Base-by-base conservation (phyloP, 2,329 filamentous ascomycete genomes). In the Ilyonectria sp. region DNA sequence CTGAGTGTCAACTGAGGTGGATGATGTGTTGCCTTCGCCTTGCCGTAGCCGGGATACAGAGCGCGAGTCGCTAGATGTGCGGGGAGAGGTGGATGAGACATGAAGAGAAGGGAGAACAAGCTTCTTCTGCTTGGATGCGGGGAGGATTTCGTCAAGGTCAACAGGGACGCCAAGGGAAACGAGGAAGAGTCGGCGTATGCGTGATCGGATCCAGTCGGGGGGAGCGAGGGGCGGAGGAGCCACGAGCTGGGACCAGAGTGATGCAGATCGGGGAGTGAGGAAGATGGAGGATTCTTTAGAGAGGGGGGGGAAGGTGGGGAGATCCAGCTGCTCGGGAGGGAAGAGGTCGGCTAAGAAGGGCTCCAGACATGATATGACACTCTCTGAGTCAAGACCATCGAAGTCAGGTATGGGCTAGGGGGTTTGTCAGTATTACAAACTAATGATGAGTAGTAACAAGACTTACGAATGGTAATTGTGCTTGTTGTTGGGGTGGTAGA, bases 81-180 rank as follows among this genome's bases (percentile, higher is more conserved):
- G 84, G 37, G 84, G 86, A 29, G 84, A 92, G 59, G 79, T 86
- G 68, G 81, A 86, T 56, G 82, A 86, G 37, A 95, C 90, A 35
- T 94, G 97, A 19, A 96, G 91, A 6, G 95, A 97, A 0, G 96
- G 96, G 1, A 99, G 87, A 5, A 99, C 89, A 19, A 99, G 91
- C 79, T 98, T 98, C 87, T 98, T 98, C 80, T 99, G 96, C 81
- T 98, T 98, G 13, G 94, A 97, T 0, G 95, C 95, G 0, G 96
- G 96, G 8, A 99, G 89, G 62, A 99, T 98, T 83, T 99, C 96
- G 81, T 99, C 96, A 0, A 99, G 87, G 76, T 99, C 96, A 50
- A 99, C 94, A 1, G 96, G 96, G 0, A 99, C 96, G 19, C 96
- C 96, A 0, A 99, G 89, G 1, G 95, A 98, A 60, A 99, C 95